Percentiles rank a stretch among this genome's conserved stretches.
Evolutionary conservation across 108 stramenopile species (phyloP).

Genomic region (Thalassiosira profunda): DNA sequence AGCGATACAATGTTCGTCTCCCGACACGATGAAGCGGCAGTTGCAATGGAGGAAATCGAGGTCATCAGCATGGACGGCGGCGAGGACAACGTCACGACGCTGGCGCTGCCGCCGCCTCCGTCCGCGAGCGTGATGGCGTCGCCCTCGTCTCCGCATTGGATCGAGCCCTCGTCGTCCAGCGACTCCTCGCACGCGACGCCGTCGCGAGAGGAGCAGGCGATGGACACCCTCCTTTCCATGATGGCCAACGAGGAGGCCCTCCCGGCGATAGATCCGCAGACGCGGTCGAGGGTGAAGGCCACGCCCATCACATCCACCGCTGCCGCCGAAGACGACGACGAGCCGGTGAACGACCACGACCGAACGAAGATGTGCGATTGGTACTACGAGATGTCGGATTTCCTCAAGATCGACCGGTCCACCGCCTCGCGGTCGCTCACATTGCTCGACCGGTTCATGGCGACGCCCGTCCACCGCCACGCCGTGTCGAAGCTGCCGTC

Average conservation of each 20-base stretch:
- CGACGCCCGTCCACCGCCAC: conserved; percentile 1
- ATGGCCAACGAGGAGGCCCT: conserved; percentile 1
- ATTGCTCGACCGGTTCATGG: conserved; percentile 49
- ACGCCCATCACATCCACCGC: background rate
- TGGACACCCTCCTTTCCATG: conserved; percentile 4
- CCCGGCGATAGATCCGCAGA: conserved; percentile 9
- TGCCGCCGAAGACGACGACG: background rate
- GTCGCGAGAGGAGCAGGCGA: background rate
- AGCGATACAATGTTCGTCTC: too few relatives aligned
- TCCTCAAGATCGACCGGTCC: conserved; percentile 33
- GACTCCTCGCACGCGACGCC: background rate
- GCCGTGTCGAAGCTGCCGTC: background rate
- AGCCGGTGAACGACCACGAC: conserved; percentile 23
- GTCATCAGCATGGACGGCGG: conserved; percentile 29
- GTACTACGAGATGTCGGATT: conserved; percentile 54
- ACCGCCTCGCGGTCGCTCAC: conserved; percentile 43
- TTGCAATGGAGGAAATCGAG: conserved; percentile 46
- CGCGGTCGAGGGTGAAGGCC: background rate
- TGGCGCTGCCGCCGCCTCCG: conserved; percentile 3
- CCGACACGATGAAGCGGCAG: background rate
- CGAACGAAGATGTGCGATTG: conserved; percentile 50
- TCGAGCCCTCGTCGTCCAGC: background rate
- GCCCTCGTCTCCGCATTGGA: background rate
- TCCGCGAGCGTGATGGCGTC: background rate
- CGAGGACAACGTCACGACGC: conserved; percentile 34